Evolutionary conservation across 495 filamentous ascomycete species (phyloP).

Genomic region (Penicillium salamii): DNA sequence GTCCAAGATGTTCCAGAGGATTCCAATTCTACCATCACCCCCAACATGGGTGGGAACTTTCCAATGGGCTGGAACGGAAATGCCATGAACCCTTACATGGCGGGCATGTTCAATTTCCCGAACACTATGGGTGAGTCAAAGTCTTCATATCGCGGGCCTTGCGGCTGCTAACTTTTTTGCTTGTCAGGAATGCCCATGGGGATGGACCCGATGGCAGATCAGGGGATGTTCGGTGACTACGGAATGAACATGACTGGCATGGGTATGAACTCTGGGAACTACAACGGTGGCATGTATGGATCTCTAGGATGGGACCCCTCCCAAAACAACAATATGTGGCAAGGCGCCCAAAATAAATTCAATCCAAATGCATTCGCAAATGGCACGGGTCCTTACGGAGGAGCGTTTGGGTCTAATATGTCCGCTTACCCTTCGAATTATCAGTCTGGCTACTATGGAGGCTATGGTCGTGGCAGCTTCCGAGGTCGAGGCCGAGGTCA

Average conservation of each 20-base stretch:
- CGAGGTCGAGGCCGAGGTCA: slow-evolving; percentile 68
- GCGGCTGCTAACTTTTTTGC: not conserved
- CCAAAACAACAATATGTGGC: slow-evolving; percentile 62
- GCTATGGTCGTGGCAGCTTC: slow-evolving; percentile 54
- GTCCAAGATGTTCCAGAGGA: slow-evolving; percentile 17
- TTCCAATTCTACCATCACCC: slow-evolving; percentile 12
- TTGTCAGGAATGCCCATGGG: slow-evolving; percentile 69
- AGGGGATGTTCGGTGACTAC: slow-evolving; percentile 85
- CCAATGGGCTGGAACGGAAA: slow-evolving; percentile 63
- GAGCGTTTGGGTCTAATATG: slow-evolving; percentile 74
- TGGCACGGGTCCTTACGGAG: slow-evolving; percentile 84
- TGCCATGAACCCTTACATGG: slow-evolving; percentile 69
- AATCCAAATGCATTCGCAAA: slow-evolving; percentile 70
- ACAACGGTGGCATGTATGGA: slow-evolving; percentile 63
- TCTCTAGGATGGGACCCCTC: slow-evolving; percentile 56
- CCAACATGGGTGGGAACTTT: slow-evolving; percentile 47
- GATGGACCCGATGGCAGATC: slow-evolving; percentile 86
- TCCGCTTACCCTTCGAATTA: slow-evolving; percentile 53
- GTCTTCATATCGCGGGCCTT: too few species aligned
- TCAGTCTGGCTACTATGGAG: slow-evolving; percentile 63
- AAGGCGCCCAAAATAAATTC: slow-evolving; percentile 68
- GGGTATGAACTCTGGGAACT: slow-evolving; percentile 85
- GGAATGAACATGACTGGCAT: slow-evolving; percentile 92
- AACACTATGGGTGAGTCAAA: slow-evolving; percentile 71
- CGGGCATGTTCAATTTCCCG: slow-evolving; percentile 69